These are phyloP conservation scores for Rhinocladiella mackenziei DNA, from an alignment of 2,329 filamentous ascomycete species.

Conservation along the genomic window DNA sequence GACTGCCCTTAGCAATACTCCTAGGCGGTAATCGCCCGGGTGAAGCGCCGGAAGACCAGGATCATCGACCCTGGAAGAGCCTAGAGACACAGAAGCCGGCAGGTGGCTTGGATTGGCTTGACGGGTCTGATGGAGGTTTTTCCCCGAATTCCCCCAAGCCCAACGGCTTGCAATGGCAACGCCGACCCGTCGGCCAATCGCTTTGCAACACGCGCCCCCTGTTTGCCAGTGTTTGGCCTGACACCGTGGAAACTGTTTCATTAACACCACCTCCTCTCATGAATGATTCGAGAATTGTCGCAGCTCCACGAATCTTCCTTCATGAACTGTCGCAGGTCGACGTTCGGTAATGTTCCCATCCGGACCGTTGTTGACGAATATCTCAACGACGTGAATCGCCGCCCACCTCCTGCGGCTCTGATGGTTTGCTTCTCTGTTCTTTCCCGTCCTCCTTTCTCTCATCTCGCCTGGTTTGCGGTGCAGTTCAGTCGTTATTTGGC, in stretches of 20 bases:
- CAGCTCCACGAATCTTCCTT: conserved; percentile 8
- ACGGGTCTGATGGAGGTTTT: conserved; percentile 2
- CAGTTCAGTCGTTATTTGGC: not conserved
- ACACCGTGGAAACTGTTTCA: conserved; percentile 17
- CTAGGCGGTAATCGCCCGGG: conserved; percentile 6
- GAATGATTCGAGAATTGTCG: conserved; percentile 19
- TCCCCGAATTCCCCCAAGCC: too few species aligned
- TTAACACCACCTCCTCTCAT: conserved; percentile 2
- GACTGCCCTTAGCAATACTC: conserved; percentile 8
- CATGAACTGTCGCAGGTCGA: conserved; percentile 18
- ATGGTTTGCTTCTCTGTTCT: conserved; percentile 4
- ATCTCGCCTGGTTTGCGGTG: not conserved
- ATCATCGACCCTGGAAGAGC: not conserved
- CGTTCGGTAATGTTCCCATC: conserved; percentile 1
- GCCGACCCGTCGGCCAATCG: too few species aligned
- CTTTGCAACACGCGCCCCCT: not conserved
- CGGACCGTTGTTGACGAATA: not conserved
- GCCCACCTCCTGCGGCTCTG: too few species aligned
- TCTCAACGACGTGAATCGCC: conserved; percentile 5
- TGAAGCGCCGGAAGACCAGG: conserved; percentile 14
- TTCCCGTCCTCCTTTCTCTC: conserved; percentile 2
- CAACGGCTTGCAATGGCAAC: too few species aligned
- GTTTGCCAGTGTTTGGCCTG: not conserved
- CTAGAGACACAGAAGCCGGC: not conserved
- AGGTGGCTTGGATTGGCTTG: conserved; percentile 7